phyloP scores from a whole-genome alignment of 805 yeast species.

The Yarrowia keelungensis region DNA sequence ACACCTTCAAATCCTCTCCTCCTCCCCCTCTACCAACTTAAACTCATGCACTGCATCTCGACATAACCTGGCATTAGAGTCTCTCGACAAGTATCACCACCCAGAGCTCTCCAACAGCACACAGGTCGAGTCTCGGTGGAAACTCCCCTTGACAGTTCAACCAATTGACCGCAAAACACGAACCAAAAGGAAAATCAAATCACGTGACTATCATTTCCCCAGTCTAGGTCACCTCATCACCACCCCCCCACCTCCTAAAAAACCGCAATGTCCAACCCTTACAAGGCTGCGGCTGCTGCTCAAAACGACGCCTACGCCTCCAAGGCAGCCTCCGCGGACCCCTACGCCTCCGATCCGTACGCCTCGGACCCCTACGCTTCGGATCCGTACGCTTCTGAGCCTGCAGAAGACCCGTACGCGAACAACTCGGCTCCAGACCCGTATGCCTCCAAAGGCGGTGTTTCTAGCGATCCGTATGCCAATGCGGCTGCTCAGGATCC shows the following conservation, averaged over 20 bases:
- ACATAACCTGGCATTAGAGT: background rate
- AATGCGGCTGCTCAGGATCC: background rate
- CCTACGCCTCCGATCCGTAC: conserved; percentile 23
- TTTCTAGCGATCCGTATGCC: too few relatives aligned
- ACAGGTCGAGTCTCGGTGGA: too few relatives aligned
- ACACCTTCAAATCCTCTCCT: background rate
- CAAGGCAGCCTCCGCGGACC: conserved; percentile 12
- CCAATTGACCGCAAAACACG: too few relatives aligned
- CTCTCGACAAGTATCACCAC: too few relatives aligned
- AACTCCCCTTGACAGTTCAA: too few relatives aligned
- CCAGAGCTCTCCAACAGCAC: too few relatives aligned
- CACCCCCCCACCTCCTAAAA: too few relatives aligned
- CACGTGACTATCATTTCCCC: too few relatives aligned
- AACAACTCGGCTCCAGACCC: background rate
- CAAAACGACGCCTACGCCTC: conserved; percentile 33
- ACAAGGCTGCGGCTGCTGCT: conserved; percentile 38
- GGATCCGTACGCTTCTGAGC: conserved; percentile 6
- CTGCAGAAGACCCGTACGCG: conserved; percentile 14
- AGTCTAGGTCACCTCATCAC: too few relatives aligned
- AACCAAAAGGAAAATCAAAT: too few relatives aligned
- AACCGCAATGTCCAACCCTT: conserved; percentile 34
- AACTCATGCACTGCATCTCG: background rate
- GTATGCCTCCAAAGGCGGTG: background rate
- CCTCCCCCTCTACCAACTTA: background rate
- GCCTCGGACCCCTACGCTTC: conserved; percentile 14